phyloP scores from a whole-genome alignment of 148 eudicot genomes.

The Fallopia convolvulus region DNA sequence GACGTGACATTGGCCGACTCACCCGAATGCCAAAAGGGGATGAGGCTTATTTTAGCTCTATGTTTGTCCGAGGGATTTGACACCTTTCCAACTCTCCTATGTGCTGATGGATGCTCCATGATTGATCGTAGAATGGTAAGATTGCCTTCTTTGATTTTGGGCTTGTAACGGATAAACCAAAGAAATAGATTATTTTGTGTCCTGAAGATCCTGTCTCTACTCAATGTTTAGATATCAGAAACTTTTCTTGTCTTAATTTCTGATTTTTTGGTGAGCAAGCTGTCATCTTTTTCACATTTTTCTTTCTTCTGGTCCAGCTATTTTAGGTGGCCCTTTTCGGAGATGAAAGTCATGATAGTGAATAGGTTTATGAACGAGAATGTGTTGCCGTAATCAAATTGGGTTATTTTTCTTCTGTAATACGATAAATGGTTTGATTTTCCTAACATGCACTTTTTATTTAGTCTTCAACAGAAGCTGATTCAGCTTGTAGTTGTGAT shows the following conservation, averaged over 20 bases:
- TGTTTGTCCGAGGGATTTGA: conserved; percentile 96
- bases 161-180: not conserved
- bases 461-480: not conserved
- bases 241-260: not conserved
- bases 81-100: conserved; percentile 88
- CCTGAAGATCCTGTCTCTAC: not conserved
- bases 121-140: conserved; percentile 97
- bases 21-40: conserved; percentile 97
- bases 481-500: not conserved
- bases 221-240: not conserved
- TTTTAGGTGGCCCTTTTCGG: not conserved
- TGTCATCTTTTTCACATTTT: not conserved
- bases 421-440: not conserved
- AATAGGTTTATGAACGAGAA: not conserved
- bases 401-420: not conserved
- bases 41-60: conserved; percentile 70
- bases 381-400: not conserved
- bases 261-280: not conserved
- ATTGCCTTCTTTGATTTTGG: conserved; percentile 1
- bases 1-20: conserved; percentile 77
- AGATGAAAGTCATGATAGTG: not conserved
- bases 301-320: not conserved
- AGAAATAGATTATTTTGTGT: not conserved
- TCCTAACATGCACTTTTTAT: not conserved
- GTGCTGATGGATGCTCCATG: conserved; percentile 99